phyloP scores from a whole-genome alignment of 2,329 filamentous ascomycete species.

The Hymenoscyphus occultus region DNA sequence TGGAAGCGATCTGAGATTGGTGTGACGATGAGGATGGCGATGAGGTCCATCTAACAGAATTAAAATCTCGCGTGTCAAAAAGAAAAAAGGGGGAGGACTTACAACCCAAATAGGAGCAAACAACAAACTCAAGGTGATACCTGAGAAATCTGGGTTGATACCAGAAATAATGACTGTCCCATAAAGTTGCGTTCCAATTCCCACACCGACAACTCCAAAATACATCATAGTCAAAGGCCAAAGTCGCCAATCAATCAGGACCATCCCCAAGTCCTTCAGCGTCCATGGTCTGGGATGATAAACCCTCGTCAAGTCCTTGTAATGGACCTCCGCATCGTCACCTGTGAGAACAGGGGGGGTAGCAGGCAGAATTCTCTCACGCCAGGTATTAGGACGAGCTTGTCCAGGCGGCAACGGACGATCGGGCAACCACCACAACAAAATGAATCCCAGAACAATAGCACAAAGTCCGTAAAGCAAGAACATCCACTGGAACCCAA shows the following conservation, averaged over 20 bases:
- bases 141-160: constrained; percentile 70
- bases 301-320: constrained; percentile 75
- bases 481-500: constrained; percentile 92
- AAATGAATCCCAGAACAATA: constrained; percentile 64
- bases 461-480: constrained; percentile 78
- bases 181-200: constrained; percentile 86
- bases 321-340: constrained; percentile 77
- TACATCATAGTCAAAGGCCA: constrained; percentile 91
- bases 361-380: constrained; percentile 64
- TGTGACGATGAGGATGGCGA: constrained; percentile 81
- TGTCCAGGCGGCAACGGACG: constrained; percentile 74
- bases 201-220: constrained; percentile 89
- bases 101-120: constrained; percentile 92
- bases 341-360: constrained; percentile 70
- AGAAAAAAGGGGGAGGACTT: constrained; percentile 38
- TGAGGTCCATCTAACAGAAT: constrained; percentile 68
- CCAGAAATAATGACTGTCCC: constrained; percentile 80
- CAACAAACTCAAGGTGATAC: constrained; percentile 74
- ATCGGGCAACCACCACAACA: constrained; percentile 91
- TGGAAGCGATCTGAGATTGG: constrained; percentile 87
- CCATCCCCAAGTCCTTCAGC: constrained; percentile 63
- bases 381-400: constrained; percentile 41
- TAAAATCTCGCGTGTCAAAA: constrained; percentile 2
- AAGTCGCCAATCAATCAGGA: constrained; percentile 81
- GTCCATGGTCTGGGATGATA: constrained; percentile 76